Evolutionary conservation across 2,329 filamentous ascomycete genomes (phyloP).

Genomic region (Endoconidiophora polonica): DNA sequence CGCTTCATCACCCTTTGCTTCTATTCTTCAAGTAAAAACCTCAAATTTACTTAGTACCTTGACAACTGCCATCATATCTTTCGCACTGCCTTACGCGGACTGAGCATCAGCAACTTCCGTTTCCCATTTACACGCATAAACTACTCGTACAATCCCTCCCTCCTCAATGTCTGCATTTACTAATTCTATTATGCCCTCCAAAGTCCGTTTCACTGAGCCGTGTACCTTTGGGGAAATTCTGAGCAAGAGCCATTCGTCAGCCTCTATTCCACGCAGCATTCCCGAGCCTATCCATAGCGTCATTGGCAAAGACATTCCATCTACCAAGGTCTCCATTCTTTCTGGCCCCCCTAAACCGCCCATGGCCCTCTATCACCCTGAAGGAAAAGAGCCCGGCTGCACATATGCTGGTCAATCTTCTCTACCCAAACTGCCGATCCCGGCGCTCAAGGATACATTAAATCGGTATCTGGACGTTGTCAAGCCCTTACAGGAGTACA

Average conservation of each 20-base stretch:
- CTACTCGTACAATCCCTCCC: conserved; percentile 10
- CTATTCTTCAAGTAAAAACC: conserved; percentile 13
- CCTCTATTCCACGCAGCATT: conserved; percentile 23
- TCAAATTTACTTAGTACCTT: conserved; percentile 67
- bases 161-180: background rate
- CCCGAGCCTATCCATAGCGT: conserved; percentile 17
- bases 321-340: background rate
- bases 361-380: conserved; percentile 36
- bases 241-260: conserved; percentile 22
- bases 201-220: conserved; percentile 38
- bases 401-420: conserved; percentile 83
- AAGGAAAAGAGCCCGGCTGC: conserved; percentile 49
- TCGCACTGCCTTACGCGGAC: conserved; percentile 70
- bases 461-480: conserved; percentile 65
- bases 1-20: no score
- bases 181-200: conserved; percentile 21
- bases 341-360: conserved; percentile 15
- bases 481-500: conserved; percentile 59
- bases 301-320: background rate
- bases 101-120: conserved; percentile 65
- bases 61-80: conserved; percentile 91
- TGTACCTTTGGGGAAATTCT: conserved; percentile 58
- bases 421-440: conserved; percentile 83
- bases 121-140: conserved; percentile 57
- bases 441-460: conserved; percentile 64